Conservation (phyloP, 2,329 filamentous ascomycete species). For the Aureobasidium uvarum region DNA sequence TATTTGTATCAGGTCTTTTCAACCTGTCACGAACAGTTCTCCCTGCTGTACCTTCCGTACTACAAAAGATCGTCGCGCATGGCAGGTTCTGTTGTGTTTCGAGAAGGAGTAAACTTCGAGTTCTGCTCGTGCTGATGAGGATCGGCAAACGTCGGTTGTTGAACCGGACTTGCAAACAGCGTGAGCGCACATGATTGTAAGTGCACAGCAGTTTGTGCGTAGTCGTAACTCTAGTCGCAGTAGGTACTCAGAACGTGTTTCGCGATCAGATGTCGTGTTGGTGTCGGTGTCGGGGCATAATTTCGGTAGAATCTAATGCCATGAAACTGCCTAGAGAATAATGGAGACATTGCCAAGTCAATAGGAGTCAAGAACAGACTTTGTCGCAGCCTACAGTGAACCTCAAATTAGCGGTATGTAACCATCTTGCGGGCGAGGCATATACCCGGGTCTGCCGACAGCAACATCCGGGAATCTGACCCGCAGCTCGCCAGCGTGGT, state of each 20-base stretch:
- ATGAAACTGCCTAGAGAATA: slow-evolving; percentile 12
- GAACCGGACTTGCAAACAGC: slow-evolving; percentile 10
- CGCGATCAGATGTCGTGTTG: neutral
- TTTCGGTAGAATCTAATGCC: neutral
- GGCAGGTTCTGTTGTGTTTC: slow-evolving; percentile 11
- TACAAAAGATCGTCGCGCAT: slow-evolving; percentile 5
- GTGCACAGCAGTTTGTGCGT: neutral
- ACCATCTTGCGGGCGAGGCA: neutral
- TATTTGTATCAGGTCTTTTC: neutral
- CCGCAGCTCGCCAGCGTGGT: neutral
- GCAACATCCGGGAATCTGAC: neutral
- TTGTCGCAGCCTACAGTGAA: slow-evolving; percentile 1
- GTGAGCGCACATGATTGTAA: neutral
- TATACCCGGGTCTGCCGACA: slow-evolving; percentile 1
- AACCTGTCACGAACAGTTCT: slow-evolving; percentile 15
- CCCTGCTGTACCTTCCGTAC: neutral
- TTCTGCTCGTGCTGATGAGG: slow-evolving; percentile 1
- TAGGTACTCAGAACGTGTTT: neutral
- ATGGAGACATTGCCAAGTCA: slow-evolving; percentile 16
- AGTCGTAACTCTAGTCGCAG: neutral
- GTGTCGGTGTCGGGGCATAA: slow-evolving; percentile 9
- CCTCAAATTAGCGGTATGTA: neutral
- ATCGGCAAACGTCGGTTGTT: slow-evolving; percentile 19
- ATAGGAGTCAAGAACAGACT: neutral
- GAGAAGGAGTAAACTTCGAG: neutral